Evolutionary conservation across 2,329 filamentous ascomycete species (phyloP), one percentile per base, ranked within the genome.

Genomic region (Colletotrichum sp.): DNA sequence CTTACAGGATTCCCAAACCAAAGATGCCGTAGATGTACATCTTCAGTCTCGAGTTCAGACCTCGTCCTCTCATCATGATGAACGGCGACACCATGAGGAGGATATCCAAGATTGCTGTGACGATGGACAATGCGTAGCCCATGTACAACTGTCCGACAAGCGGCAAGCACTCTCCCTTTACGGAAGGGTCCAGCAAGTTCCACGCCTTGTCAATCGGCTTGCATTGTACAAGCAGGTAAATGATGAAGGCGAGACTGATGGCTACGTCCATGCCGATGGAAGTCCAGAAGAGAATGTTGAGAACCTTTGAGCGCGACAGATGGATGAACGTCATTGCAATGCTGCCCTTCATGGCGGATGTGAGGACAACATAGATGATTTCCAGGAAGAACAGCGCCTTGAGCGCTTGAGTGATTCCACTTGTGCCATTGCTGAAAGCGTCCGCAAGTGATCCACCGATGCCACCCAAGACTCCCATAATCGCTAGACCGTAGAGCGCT

Each of bases 271-370:
- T 4, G 2, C n/a, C 72, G 44, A 75, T 75, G 21, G 72, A 75
- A 16, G 36, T 69, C 72, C 72, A 75, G 24, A 75, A 67, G 2
- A 75, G 52, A 8, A 9, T 7, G 8, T 21, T 75, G 6, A 75
- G 69, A 15, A 67, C 15, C 62, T 21, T 75, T 1, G 72, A 75
- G 28, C 69, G 72, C 18, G 72, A 75, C 5, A 75, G 60, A n/a
- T 28, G 72, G 39, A 75, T 75, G 16, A 75, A 75, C 1, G 72
- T 75, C 9, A 75, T 49, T 5, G 72, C 72, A n/a, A 75, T 75
- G 16, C 72, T 75, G 8, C 69, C 72, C 57, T 75, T 75, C 72
- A 75, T 75, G 21, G 72, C 72, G 2, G 72, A 75, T 18, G 72
- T 75, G 28, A 75, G 72, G 5, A 75, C 72, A 2, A 75, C 72